A percentile compares a stretch with the other conserved stretches of the same genome.
Conservation (phyloP, 176 grass and related monocot species). For the Avena sativa region DNA sequence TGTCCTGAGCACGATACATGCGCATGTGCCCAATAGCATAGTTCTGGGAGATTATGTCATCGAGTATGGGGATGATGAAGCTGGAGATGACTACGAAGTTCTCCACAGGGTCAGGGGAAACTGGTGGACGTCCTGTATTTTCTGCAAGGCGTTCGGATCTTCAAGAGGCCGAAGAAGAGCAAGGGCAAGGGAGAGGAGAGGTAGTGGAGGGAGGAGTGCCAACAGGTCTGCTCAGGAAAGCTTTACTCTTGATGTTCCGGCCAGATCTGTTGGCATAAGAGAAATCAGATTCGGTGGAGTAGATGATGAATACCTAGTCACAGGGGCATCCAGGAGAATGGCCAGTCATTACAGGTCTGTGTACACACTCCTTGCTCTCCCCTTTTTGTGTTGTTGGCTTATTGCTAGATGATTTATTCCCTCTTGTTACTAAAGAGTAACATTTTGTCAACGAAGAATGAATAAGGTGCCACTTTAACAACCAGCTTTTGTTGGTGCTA, state of each 20-base stretch:
- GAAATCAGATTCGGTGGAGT: slow-evolving; percentile 81
- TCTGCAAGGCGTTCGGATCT: slow-evolving; percentile 74
- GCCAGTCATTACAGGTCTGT: slow-evolving; percentile 67
- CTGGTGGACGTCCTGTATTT: slow-evolving; percentile 88
- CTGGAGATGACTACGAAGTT: slow-evolving; percentile 83
- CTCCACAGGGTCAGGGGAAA: slow-evolving; percentile 68
- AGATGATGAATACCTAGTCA: slow-evolving; percentile 74
- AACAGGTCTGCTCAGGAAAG: slow-evolving; percentile 60
- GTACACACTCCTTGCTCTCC: background rate
- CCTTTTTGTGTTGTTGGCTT: background rate
- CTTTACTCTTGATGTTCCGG: slow-evolving; percentile 56
- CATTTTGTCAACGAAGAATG: background rate
- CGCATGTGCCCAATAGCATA: slow-evolving; percentile 78
- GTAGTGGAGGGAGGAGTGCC: slow-evolving; percentile 56
- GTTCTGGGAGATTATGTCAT: slow-evolving; percentile 95
- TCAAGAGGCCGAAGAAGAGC: slow-evolving; percentile 60
- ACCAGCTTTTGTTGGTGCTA: background rate
- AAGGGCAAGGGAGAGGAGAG: slow-evolving; percentile 51
- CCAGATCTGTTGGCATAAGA: slow-evolving; percentile 69
- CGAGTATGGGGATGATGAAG: slow-evolving; percentile 87
- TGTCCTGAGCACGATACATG: slow-evolving; percentile 93
- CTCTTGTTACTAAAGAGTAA: background rate
- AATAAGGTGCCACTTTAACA: background rate
- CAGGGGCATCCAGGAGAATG: slow-evolving; percentile 62
- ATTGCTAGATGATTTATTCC: background rate